A percentile compares a stretch with the other conserved stretches of the same genome.
Conservation (phyloP, 176 grass and related monocot genomes). For the Triticum turgidum region DNA sequence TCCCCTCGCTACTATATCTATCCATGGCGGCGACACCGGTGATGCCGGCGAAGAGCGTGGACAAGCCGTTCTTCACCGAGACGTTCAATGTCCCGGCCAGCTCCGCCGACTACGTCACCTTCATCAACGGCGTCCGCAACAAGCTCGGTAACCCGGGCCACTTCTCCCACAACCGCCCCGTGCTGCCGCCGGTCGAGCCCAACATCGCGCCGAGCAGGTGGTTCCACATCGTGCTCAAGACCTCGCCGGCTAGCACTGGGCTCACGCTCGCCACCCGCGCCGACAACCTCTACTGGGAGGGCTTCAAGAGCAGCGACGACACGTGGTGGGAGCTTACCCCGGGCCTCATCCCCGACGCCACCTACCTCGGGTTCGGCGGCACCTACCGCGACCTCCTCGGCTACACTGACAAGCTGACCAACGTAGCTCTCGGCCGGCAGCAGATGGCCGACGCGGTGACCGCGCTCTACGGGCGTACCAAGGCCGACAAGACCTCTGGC, state of each 20-base stretch:
- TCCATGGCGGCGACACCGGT: not conserved
- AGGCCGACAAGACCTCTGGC: not conserved
- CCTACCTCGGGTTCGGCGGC: not conserved
- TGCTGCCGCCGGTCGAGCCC: constrained; percentile 16
- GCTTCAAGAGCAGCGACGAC: constrained; percentile 10
- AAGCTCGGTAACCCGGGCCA: constrained; percentile 13
- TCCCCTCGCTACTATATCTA: not conserved
- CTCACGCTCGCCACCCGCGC: constrained; percentile 18
- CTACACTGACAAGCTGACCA: not conserved
- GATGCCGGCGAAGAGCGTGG: not conserved
- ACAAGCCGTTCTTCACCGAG: constrained; percentile 8
- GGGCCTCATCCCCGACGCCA: not conserved
- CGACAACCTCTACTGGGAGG: constrained; percentile 39
- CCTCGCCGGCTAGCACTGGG: not conserved
- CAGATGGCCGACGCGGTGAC: not conserved
- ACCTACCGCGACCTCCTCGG: not conserved
- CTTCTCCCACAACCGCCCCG: constrained; percentile 25
- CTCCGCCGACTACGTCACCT: constrained; percentile 2
- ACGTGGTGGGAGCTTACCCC: constrained; percentile 33
- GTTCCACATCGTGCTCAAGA: constrained; percentile 28
- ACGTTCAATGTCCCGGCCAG: not conserved
- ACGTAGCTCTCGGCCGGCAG: not conserved
- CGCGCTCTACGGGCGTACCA: not conserved
- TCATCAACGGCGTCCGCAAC: constrained; percentile 11
- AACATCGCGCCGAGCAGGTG: constrained; percentile 8